Evolutionary conservation across 768 basidiomycete genomes (phyloP).

Genomic region (Arthromyces matolae): DNA sequence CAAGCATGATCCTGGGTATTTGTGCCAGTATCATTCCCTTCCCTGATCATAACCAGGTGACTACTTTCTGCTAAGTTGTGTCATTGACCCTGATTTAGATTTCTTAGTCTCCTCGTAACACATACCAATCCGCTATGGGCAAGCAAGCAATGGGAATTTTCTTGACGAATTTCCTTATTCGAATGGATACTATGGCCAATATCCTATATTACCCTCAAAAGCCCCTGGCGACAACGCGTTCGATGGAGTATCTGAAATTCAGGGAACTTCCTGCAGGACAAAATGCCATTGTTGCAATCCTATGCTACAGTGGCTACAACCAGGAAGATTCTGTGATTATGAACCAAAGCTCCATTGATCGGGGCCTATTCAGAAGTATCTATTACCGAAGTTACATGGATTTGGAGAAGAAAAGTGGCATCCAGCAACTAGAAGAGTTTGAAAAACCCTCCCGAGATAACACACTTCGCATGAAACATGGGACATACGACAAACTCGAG

Average conservation of each 20-base stretch:
- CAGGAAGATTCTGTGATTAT: conserved; percentile 99
- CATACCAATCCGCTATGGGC: conserved; percentile 99
- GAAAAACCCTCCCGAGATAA: conserved; percentile 93
- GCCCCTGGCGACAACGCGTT: conserved; percentile 95
- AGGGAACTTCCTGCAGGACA: conserved; percentile 98
- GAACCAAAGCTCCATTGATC: conserved; percentile 98
- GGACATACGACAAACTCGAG: conserved; percentile 97
- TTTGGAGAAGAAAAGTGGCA: conserved; percentile 93
- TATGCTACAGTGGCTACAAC: conserved; percentile 99
- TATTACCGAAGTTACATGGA: conserved; percentile 99
- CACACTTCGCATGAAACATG: conserved; percentile 95
- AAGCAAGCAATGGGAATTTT: conserved; percentile 99
- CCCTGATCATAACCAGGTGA: conserved; percentile 98
- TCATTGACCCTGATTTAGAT: conserved; percentile 7
- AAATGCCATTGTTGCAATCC: conserved; percentile 96
- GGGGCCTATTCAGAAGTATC: conserved; percentile 96
- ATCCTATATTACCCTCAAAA: conserved; percentile 99
- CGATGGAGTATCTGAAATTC: conserved; percentile 99
- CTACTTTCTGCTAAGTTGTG: conserved; percentile 20
- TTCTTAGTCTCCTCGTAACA: conserved; percentile 93
- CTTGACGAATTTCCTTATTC: conserved; percentile 95
- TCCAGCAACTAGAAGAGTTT: conserved; percentile 91
- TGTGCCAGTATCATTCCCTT: conserved; percentile 99
- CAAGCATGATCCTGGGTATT: conserved; percentile 97
- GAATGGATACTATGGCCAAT: conserved; percentile 99